Conservation (phyloP, 805 yeast genomes). For the Candida golubevii region DNA sequence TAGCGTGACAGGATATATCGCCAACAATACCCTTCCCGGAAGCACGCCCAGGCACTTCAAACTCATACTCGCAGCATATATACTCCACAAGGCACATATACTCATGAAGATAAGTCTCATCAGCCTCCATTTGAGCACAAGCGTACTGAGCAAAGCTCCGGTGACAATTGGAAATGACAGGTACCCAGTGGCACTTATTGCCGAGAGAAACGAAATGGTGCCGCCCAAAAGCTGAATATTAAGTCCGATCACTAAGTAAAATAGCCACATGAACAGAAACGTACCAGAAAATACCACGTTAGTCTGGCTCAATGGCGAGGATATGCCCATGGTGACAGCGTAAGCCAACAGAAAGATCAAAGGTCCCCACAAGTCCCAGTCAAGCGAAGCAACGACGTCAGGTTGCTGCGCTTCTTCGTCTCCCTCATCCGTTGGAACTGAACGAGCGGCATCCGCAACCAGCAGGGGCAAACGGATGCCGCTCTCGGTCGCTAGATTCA, state of each 20-base stretch:
- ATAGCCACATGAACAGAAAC: constrained; percentile 60
- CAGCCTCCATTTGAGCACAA: constrained; percentile 45
- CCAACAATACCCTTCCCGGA: constrained; percentile 56
- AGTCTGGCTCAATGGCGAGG: constrained; percentile 42
- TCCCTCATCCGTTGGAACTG: constrained; percentile 20
- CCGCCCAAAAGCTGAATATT: constrained; percentile 64
- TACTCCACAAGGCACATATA: constrained; percentile 55
- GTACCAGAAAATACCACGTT: constrained; percentile 58
- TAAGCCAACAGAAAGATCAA: constrained; percentile 55
- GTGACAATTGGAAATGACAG: constrained; percentile 61
- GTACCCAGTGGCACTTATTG: constrained; percentile 67
- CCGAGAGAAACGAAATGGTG: constrained; percentile 60
- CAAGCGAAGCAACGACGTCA: constrained; percentile 25
- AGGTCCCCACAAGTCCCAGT: constrained; percentile 74
- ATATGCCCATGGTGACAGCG: constrained; percentile 48
- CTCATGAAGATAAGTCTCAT: constrained; percentile 45
- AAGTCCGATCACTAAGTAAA: constrained; percentile 55
- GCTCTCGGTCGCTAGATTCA: constrained; percentile 32
- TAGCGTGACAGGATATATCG: constrained; percentile 62
- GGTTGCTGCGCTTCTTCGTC: constrained; percentile 1
- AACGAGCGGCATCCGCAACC: constrained; percentile 25
- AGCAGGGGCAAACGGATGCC: constrained; percentile 35
- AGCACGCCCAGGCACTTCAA: constrained; percentile 62
- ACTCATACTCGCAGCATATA: constrained; percentile 58
- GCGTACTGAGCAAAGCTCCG: constrained; percentile 45